Percentiles rank a stretch among this genome's conserved stretches.
Evolutionary conservation across 2,329 filamentous ascomycete genomes (phyloP).

Genomic region (Neoscytalidium dimidiatum): DNA sequence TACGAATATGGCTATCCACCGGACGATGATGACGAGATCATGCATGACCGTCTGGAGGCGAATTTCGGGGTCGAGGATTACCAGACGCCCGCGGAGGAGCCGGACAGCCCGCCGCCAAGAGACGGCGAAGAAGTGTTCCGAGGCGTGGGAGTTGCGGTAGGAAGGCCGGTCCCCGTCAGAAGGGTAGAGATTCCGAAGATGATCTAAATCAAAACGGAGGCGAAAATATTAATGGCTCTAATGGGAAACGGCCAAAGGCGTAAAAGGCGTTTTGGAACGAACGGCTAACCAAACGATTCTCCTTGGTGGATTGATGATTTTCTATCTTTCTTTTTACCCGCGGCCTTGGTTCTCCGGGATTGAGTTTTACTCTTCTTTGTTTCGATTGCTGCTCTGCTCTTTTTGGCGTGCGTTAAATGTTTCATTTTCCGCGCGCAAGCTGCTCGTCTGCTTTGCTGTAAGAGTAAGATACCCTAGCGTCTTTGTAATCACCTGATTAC

Average conservation of each 20-base stretch:
- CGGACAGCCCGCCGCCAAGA: not conserved
- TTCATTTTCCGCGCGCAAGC: not conserved
- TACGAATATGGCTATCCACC: constrained; percentile 7
- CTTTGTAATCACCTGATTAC: not conserved
- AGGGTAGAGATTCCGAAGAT: not conserved
- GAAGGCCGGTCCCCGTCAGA: not conserved
- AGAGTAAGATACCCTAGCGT: constrained; percentile 17
- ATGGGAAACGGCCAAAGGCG: constrained; percentile 4
- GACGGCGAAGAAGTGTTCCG: constrained; percentile 3
- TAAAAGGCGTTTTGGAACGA: not conserved
- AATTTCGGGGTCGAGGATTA: not conserved
- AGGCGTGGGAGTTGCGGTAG: not conserved
- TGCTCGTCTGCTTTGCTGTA: not conserved
- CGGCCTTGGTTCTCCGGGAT: not conserved
- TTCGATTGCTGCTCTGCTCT: not conserved
- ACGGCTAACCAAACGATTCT: not conserved
- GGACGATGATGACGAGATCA: not conserved
- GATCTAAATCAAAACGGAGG: not conserved
- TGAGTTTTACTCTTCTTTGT: not conserved
- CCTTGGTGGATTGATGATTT: not conserved
- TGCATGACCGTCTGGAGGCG: not conserved
- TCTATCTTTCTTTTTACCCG: not conserved
- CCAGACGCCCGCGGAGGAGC: constrained; percentile 5
- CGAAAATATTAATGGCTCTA: not conserved
- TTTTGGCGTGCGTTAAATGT: not conserved